Evolutionary conservation across 1,284 basidiomycete genomes (phyloP).

Genomic region (Schizophyllum amplum): DNA sequence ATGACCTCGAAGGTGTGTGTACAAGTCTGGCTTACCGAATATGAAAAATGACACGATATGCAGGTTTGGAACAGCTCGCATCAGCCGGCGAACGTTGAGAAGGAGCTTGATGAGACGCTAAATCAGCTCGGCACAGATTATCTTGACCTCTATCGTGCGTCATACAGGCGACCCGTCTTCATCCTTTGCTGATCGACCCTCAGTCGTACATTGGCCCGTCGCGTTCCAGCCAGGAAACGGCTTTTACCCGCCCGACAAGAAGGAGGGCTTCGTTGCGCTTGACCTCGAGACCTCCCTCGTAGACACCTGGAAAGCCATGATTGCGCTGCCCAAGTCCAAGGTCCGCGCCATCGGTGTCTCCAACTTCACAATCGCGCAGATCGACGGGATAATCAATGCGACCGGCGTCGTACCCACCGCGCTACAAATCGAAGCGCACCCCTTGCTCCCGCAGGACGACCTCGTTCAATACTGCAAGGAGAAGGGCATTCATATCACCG

Average conservation of each 20-base stretch:
- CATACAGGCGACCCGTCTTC: neutral
- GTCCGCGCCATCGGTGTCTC: slow-evolving; percentile 67
- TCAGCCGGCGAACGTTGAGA: slow-evolving; percentile 55
- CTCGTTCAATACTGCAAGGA: slow-evolving; percentile 62
- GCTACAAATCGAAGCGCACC: slow-evolving; percentile 78
- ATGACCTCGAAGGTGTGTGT: slow-evolving; percentile 61
- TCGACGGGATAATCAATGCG: slow-evolving; percentile 64
- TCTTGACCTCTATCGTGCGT: slow-evolving; percentile 70
- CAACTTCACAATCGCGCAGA: slow-evolving; percentile 67
- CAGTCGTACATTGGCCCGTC: slow-evolving; percentile 87
- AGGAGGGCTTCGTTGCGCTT: slow-evolving; percentile 40
- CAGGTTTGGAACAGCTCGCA: slow-evolving; percentile 65
- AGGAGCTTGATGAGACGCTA: slow-evolving; percentile 71
- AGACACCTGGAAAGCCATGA: slow-evolving; percentile 81
- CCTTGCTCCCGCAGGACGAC: slow-evolving; percentile 65
- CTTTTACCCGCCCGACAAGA: slow-evolving; percentile 44
- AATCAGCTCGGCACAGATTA: slow-evolving; percentile 64
- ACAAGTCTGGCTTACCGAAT: neutral
- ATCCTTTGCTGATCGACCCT: neutral
- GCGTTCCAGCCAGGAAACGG: slow-evolving; percentile 60
- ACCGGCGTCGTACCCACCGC: slow-evolving; percentile 67
- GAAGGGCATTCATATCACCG: slow-evolving; percentile 74
- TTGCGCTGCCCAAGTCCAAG: slow-evolving; percentile 17
- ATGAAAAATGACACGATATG: neutral
- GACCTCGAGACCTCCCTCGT: slow-evolving; percentile 56